Evolutionary conservation across 2,329 filamentous ascomycete species (phyloP).

Genomic region (Alternaria gaisen): DNA sequence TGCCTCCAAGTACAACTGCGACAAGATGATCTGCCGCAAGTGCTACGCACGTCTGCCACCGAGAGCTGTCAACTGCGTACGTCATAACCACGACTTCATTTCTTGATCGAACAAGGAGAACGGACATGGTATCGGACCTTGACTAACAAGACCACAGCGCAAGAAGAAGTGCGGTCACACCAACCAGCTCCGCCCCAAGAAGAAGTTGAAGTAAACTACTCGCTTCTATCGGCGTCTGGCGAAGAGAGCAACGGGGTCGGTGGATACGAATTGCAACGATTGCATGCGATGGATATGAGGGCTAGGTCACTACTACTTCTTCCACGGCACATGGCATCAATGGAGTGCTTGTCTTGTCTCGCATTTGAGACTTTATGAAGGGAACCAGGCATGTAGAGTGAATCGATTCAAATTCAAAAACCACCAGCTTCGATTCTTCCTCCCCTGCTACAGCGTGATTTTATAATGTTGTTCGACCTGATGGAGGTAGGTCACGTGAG

Average conservation of each 20-base stretch:
- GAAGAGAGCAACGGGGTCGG: conserved; percentile 35
- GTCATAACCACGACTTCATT: conserved; percentile 3
- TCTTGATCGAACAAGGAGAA: background rate
- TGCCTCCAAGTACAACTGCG: conserved; percentile 99
- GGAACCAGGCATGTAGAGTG: conserved; percentile 46
- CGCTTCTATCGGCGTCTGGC: conserved; percentile 48
- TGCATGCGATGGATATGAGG: conserved; percentile 42
- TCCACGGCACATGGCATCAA: conserved; percentile 33
- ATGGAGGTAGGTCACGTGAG: conserved; percentile 13
- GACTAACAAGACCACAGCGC: conserved; percentile 40
- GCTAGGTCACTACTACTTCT: conserved; percentile 33
- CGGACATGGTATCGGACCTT: background rate
- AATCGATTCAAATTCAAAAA: conserved; percentile 44
- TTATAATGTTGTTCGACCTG: background rate
- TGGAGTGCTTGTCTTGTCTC: conserved; percentile 40
- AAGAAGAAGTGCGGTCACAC: conserved; percentile 99
- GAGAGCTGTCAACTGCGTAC: conserved; percentile 95
- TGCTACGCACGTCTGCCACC: conserved; percentile 97
- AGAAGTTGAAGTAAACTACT: conserved; percentile 93
- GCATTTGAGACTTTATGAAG: conserved; percentile 34
- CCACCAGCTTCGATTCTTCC: conserved; percentile 19
- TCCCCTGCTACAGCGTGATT: background rate
- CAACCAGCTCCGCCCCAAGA: conserved; percentile 99
- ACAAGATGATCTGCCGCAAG: conserved; percentile 99
- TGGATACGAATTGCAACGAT: conserved; percentile 44